Percentiles rank a stretch among this genome's conserved stretches.
Conservation (phyloP, 2,329 filamentous ascomycete genomes). For the Raffaelea arxii region DNA sequence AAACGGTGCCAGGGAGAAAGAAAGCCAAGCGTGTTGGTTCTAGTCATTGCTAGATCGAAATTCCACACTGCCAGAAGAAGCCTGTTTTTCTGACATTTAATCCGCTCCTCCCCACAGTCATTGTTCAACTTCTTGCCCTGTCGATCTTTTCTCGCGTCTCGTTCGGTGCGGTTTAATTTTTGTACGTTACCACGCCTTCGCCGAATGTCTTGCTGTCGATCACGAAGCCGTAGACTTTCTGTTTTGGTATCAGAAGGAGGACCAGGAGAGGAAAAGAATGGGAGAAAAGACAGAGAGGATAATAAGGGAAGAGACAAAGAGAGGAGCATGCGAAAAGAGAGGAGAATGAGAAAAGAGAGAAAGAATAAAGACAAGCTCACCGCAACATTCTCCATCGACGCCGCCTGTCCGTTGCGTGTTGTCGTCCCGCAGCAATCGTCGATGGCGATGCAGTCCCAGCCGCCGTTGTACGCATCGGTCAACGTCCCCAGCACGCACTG, state of each 20-base stretch:
- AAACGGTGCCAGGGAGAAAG: too few species aligned
- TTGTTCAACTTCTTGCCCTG: too few species aligned
- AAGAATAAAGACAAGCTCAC: slow-evolving; percentile 16
- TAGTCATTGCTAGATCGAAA: too few species aligned
- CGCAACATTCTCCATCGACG: slow-evolving; percentile 24
- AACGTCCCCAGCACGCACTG: slow-evolving; percentile 50
- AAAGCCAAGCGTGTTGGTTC: too few species aligned
- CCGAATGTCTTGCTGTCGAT: slow-evolving; percentile 12
- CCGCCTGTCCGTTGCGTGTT: slow-evolving; percentile 26
- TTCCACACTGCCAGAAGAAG: too few species aligned
- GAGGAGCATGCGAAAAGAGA: background rate
- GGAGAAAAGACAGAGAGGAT: background rate
- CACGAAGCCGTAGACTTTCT: slow-evolving; percentile 15
- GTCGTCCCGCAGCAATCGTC: slow-evolving; percentile 45
- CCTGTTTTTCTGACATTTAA: too few species aligned
- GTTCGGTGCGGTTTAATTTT: too few species aligned
- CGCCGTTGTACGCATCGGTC: slow-evolving; percentile 43
- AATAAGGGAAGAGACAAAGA: background rate
- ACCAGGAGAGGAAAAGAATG: background rate
- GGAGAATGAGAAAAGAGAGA: background rate
- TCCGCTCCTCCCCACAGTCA: too few species aligned
- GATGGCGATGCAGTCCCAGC: slow-evolving; percentile 45
- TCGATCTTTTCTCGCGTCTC: too few species aligned
- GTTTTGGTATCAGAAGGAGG: background rate
- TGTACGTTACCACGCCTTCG: slow-evolving; percentile 3